Evolutionary conservation across 1,284 basidiomycete species (phyloP), one percentile per base, ranked within the genome.

Genomic region (Apiotrichum laibachii): DNA sequence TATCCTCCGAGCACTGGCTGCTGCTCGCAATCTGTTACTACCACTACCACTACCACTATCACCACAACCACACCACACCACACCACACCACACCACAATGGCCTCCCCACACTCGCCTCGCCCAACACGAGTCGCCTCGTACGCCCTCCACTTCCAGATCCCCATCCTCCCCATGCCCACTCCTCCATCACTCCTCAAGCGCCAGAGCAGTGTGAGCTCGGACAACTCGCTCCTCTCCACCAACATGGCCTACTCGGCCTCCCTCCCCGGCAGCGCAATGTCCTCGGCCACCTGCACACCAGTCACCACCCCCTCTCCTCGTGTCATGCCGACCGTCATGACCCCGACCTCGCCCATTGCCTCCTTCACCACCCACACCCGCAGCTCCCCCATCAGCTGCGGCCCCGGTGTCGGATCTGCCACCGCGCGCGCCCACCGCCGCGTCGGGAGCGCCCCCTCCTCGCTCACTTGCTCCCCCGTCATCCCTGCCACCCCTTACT

Each of bases 121-220:
- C 37, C n/a, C 45, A 22, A 42, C 50, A 22, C 50, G 50, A 18
- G 34, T 47, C 11, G 39, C 37, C 35, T 47, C 67, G 15, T 64
- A 65, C 44, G 68, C 72, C 1, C 62, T 74, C 22, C 71, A 74
- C 65, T 74, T 72, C 62, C 55, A 59, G 39, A 56, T 72, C 26
- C 61, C 68, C 19, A 50, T 60, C n/a, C 37, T 72, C 35, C 63
- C 67, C 1, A 46, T 56, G 12, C 71, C 63, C 8, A 69, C 67
- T 6, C 72, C 72, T 1, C 72, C 71, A 2, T 69, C 67, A 11
- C 66, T 74, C 9, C 64, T 72, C 33, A 61, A 68, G 56, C 65
- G 69, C 33, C 55, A 56, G 19, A 49, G 19, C 26, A 43, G 16
- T 8, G 16, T 21, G 3, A 34, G 22, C 45, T 55, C 26, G 18